A percentile compares a stretch with the other conserved stretches of the same genome.
phyloP scores from a whole-genome alignment of 2,329 filamentous ascomycete genomes.

The Phyllosticta ampelicida region DNA sequence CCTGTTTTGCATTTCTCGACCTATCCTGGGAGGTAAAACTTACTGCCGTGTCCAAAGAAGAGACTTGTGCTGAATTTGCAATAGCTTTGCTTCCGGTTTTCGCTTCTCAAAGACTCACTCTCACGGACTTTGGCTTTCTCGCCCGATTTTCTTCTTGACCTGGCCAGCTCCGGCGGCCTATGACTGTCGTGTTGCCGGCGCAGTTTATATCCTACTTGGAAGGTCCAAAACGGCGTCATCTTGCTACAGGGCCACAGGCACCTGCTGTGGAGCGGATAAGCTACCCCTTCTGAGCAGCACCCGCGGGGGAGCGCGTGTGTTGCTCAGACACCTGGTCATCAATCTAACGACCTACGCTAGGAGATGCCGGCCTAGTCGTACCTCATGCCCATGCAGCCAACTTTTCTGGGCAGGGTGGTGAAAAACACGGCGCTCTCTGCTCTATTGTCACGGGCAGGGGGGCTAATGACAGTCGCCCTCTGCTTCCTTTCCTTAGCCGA shows the following conservation, averaged over 20 bases:
- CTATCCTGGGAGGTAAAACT: not conserved
- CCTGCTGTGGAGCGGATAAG: not conserved
- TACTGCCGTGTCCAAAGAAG: not conserved
- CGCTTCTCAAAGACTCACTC: not conserved
- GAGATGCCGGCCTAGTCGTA: not conserved
- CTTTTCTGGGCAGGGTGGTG: not conserved
- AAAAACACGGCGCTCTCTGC: not conserved
- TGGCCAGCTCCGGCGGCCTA: not conserved
- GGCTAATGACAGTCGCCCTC: not conserved
- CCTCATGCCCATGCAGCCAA: not conserved
- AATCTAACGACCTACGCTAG: not conserved
- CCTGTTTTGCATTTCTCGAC: no score
- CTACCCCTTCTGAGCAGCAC: not conserved
- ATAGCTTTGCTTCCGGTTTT: not conserved
- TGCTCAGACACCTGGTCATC: not conserved
- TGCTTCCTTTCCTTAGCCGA: not conserved
- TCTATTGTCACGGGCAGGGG: not conserved
- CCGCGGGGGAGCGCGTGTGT: not conserved
- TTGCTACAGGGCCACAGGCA: not conserved
- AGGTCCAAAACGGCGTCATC: not conserved
- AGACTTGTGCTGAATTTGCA: not conserved
- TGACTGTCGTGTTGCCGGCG: not conserved
- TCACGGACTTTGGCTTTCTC: not conserved
- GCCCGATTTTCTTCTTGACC: not conserved
- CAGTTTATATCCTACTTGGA: not conserved